Conservation (phyloP, 805 yeast species). For the Wickerhamiella domercqiae region DNA sequence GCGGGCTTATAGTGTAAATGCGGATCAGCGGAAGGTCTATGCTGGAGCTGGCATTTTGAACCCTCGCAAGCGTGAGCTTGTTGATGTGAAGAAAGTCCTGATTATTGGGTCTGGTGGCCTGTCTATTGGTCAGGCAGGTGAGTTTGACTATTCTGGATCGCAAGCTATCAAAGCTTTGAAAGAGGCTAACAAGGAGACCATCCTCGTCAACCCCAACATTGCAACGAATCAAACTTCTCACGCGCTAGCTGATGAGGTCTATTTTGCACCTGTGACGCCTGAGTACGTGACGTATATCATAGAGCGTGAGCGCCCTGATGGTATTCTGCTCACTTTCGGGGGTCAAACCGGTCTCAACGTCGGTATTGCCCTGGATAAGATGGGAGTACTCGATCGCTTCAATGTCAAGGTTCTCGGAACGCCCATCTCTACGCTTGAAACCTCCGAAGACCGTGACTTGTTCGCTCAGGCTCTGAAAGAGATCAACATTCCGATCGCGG, state of each 20-base stretch:
- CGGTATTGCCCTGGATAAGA: constrained; percentile 85
- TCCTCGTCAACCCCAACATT: constrained; percentile 85
- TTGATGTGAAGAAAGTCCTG: constrained; percentile 73
- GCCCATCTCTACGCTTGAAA: constrained; percentile 87
- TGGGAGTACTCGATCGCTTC: constrained; percentile 84
- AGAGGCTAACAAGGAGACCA: constrained; percentile 75
- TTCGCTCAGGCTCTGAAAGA: constrained; percentile 92
- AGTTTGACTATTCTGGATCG: constrained; percentile 87
- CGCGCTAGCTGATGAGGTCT: constrained; percentile 86
- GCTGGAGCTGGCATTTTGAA: constrained; percentile 27
- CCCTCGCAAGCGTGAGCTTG: constrained; percentile 30
- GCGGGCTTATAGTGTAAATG: not conserved
- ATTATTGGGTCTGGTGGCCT: constrained; percentile 96
- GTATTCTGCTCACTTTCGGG: constrained; percentile 89
- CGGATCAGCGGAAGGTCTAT: constrained; percentile 14
- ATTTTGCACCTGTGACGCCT: constrained; percentile 91
- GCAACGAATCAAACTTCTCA: constrained; percentile 96
- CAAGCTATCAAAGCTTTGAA: constrained; percentile 92
- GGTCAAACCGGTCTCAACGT: constrained; percentile 97
- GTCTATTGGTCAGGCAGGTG: constrained; percentile 97
- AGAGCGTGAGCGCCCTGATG: constrained; percentile 93
- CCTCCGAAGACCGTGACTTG: constrained; percentile 94
- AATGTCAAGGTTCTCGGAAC: constrained; percentile 94
- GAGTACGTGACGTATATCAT: constrained; percentile 91
- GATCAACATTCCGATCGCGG: constrained; percentile 91